Evolutionary conservation across 257 asterid genomes (phyloP).

Genomic region (Gardenia jasminoides): DNA sequence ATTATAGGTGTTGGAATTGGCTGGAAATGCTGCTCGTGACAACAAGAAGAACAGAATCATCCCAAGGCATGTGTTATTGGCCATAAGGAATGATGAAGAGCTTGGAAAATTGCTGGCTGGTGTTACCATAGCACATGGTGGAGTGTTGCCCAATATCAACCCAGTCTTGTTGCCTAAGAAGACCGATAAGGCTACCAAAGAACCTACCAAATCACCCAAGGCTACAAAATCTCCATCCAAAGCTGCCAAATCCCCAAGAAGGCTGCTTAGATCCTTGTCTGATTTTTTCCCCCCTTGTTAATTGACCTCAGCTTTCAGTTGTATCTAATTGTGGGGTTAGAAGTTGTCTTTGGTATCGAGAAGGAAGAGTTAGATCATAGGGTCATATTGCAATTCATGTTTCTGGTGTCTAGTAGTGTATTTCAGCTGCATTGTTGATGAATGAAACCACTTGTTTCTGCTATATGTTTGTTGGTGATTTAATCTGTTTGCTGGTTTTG

Average conservation of each 20-base stretch:
- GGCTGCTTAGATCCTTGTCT: slow-evolving; percentile 24
- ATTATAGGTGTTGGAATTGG: slow-evolving; percentile 65
- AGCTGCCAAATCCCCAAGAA: slow-evolving; percentile 62
- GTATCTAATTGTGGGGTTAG: slow-evolving; percentile 19
- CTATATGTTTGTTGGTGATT: not conserved
- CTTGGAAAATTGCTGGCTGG: slow-evolving; percentile 67
- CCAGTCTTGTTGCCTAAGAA: slow-evolving; percentile 68
- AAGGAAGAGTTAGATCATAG: slow-evolving; percentile 1
- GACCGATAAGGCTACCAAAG: slow-evolving; percentile 39
- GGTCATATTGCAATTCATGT: slow-evolving; percentile 11
- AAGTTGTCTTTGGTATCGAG: not conserved
- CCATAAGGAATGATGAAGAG: slow-evolving; percentile 76
- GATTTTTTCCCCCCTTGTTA: not conserved
- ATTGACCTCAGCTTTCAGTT: not conserved
- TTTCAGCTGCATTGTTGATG: not conserved
- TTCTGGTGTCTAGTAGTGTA: not conserved
- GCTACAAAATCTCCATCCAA: slow-evolving; percentile 38
- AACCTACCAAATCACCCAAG: slow-evolving; percentile 41
- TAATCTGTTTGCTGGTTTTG: not conserved
- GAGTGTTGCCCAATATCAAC: slow-evolving; percentile 71
- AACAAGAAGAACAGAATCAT: slow-evolving; percentile 76
- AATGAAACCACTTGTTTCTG: slow-evolving; percentile 14
- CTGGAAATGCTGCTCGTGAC: slow-evolving; percentile 80
- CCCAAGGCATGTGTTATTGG: slow-evolving; percentile 66
- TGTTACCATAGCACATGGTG: slow-evolving; percentile 75